Evolutionary conservation across 306 rosid genomes (phyloP).

Genomic region (Abrus precatorius): DNA sequence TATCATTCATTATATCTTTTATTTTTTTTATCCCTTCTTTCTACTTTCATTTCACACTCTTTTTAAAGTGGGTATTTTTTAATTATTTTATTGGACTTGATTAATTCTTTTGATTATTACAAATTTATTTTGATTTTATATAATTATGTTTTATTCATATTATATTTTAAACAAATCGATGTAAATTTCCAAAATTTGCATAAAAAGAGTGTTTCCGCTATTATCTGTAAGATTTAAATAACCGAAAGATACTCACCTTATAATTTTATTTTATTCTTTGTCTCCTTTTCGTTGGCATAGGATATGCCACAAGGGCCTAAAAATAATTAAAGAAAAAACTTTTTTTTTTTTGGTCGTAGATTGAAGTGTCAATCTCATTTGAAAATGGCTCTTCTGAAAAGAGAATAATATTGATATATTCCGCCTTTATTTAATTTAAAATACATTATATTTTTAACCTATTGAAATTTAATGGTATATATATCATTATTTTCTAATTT

Average conservation of each 20-base stretch:
- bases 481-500: neutral
- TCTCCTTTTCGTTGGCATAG: neutral
- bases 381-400: neutral
- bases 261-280: neutral
- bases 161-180: neutral
- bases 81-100: too few relatives aligned
- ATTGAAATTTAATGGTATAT: neutral
- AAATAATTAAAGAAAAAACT: neutral
- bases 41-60: too few relatives aligned
- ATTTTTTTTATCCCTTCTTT: too few relatives aligned
- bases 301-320: slow-evolving; percentile 21
- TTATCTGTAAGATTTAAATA: neutral
- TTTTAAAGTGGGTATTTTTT: too few relatives aligned
- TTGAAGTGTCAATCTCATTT: neutral
- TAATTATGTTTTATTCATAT: too few relatives aligned
- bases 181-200: neutral
- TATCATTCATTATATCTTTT: too few relatives aligned
- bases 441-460: neutral
- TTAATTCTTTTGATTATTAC: too few relatives aligned
- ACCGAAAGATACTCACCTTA: neutral
- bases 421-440: neutral
- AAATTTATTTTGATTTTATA: too few relatives aligned
- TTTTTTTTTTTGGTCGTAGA: neutral
- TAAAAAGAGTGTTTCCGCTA: neutral
- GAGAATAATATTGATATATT: neutral